Evolutionary conservation across 2,329 filamentous ascomycete genomes (phyloP).

Genomic region (Xylariaceae sp.): DNA sequence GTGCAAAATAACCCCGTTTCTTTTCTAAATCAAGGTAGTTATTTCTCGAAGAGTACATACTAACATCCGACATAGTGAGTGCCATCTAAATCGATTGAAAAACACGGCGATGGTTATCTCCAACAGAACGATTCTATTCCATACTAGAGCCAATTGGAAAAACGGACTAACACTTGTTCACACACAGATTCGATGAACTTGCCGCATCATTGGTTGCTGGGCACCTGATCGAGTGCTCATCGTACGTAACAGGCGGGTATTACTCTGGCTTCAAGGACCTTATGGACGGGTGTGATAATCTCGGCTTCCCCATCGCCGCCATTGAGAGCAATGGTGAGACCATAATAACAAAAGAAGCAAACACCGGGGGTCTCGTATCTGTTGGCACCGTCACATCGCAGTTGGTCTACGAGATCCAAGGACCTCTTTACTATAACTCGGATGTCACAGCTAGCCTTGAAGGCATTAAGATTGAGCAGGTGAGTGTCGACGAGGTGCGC

Average conservation of each 20-base stretch:
- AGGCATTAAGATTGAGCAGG: conserved; percentile 35
- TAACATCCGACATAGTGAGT: too few species aligned
- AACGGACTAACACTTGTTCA: too few species aligned
- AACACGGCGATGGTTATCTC: too few species aligned
- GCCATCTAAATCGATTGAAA: too few species aligned
- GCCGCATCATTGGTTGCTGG: conserved; percentile 50
- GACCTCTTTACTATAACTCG: conserved; percentile 46
- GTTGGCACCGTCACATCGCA: conserved; percentile 40
- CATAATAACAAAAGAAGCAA: conserved; percentile 36
- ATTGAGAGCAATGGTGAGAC: conserved; percentile 32
- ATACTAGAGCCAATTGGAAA: too few species aligned
- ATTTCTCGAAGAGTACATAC: too few species aligned
- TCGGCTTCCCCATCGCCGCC: conserved; percentile 40
- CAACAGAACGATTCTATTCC: too few species aligned
- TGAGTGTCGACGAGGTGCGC: conserved; percentile 35
- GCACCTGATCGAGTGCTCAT: conserved; percentile 53
- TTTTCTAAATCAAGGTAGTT: too few species aligned
- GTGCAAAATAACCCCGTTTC: too few species aligned
- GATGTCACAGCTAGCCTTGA: conserved; percentile 44
- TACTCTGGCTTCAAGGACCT: conserved; percentile 49
- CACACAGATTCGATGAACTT: conserved; percentile 47
- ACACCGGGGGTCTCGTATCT: conserved; percentile 38
- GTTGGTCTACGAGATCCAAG: conserved; percentile 49
- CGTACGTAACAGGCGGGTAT: conserved; percentile 54
- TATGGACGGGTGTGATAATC: conserved; percentile 29